These are phyloP conservation scores for Diaporthe sp. DNA, from an alignment of 2,329 filamentous ascomycete genomes.

Conservation along the genomic window DNA sequence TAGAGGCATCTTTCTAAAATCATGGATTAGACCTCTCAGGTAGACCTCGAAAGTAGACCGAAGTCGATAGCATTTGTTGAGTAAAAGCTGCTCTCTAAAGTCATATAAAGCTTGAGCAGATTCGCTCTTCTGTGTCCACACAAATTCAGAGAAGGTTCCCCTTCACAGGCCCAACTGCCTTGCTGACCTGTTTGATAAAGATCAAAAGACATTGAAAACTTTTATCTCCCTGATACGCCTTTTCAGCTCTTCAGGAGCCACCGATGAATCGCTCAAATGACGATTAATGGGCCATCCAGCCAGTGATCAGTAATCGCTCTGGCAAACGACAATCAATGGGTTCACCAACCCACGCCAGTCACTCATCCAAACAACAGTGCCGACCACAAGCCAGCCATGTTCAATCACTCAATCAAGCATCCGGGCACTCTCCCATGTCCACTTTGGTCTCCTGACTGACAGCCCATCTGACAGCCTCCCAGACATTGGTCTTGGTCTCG, in stretches of 20 bases:
- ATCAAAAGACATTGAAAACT: not conserved
- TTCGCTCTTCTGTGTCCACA: not conserved
- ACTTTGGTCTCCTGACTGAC: conserved; percentile 16
- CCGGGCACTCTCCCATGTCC: conserved; percentile 5
- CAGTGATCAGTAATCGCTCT: not conserved
- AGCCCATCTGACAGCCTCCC: conserved; percentile 75
- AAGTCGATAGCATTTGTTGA: not conserved
- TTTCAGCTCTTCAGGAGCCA: not conserved
- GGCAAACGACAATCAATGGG: not conserved
- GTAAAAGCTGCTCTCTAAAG: not conserved
- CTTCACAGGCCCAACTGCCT: not conserved
- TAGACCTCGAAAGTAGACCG: too few species aligned
- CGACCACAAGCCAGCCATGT: not conserved
- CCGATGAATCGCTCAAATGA: not conserved
- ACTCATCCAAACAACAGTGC: not conserved
- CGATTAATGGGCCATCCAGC: not conserved
- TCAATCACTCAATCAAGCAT: not conserved
- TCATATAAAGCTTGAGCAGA: not conserved
- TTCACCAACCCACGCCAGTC: not conserved
- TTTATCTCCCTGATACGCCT: not conserved
- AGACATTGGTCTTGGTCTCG: conserved; percentile 72
- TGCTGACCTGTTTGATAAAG: not conserved
- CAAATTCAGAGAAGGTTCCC: not conserved
- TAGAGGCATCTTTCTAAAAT: too few species aligned
- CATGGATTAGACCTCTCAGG: too few species aligned